phyloP scores from a whole-genome alignment of 1,139 yeast species.

The Eremothecium sinecaudum region DNA sequence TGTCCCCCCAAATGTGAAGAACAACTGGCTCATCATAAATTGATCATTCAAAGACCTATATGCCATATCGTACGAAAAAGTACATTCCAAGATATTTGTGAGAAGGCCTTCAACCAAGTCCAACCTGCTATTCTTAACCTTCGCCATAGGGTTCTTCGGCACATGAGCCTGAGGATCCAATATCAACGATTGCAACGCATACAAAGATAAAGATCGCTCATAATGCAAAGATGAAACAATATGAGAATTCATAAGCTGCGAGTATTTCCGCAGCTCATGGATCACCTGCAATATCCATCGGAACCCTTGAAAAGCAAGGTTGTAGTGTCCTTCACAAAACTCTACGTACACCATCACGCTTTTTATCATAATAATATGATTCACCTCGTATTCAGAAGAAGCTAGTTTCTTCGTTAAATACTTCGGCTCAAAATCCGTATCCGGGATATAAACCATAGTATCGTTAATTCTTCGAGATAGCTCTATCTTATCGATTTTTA shows the following conservation, averaged over 20 bases:
- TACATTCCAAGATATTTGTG: slow-evolving; percentile 11
- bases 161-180: slow-evolving; percentile 5
- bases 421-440: slow-evolving; percentile 15
- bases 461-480: slow-evolving; percentile 2
- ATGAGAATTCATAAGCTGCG: slow-evolving; percentile 2
- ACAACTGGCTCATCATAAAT: slow-evolving; percentile 13
- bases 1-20: slow-evolving; percentile 16
- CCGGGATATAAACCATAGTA: slow-evolving; percentile 6
- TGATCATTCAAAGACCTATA: slow-evolving; percentile 1
- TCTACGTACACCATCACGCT: slow-evolving; percentile 10
- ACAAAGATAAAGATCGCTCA: slow-evolving; percentile 13
- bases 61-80: slow-evolving; percentile 5
- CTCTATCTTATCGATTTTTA: slow-evolving; percentile 2
- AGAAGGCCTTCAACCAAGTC: slow-evolving; percentile 12
- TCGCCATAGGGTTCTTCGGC: background rate
- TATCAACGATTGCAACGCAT: slow-evolving; percentile 8
- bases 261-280: slow-evolving; percentile 11
- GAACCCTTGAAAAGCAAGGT: slow-evolving; percentile 13
- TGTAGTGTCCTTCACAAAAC: slow-evolving; percentile 11
- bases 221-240: slow-evolving; percentile 9
- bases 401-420: slow-evolving; percentile 12
- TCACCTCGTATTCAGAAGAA: slow-evolving; percentile 8
- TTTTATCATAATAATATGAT: slow-evolving; percentile 10
- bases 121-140: slow-evolving; percentile 9
- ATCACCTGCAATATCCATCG: slow-evolving; percentile 20